Conservation (phyloP, 2,329 filamentous ascomycete genomes). For the Sporothrix schenckii region DNA sequence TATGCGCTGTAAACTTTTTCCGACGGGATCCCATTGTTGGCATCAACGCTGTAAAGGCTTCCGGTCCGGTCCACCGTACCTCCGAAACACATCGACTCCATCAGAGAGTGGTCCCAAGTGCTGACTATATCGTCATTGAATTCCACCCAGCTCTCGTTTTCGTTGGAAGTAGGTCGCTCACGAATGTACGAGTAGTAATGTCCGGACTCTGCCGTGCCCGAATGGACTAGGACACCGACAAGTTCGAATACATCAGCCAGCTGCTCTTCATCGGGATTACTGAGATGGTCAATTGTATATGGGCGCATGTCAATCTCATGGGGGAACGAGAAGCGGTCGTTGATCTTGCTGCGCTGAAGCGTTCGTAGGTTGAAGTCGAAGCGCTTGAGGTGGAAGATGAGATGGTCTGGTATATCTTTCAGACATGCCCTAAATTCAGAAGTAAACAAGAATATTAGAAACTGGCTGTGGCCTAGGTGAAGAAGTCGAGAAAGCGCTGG, state of each 20-base stretch:
- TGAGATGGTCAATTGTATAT: constrained; percentile 85
- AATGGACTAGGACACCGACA: constrained; percentile 92
- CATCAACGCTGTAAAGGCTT: constrained; percentile 47
- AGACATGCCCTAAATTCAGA: constrained; percentile 68
- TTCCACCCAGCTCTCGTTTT: constrained; percentile 70
- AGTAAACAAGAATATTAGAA: not conserved
- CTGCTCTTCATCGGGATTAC: constrained; percentile 58
- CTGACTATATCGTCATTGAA: constrained; percentile 91
- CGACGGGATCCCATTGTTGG: constrained; percentile 52
- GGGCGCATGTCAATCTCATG: constrained; percentile 79
- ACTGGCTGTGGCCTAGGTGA: not conserved
- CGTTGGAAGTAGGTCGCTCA: constrained; percentile 64
- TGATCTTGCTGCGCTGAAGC: constrained; percentile 86
- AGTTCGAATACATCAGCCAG: constrained; percentile 83
- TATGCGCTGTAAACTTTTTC: constrained; percentile 86
- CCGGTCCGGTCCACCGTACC: constrained; percentile 50
- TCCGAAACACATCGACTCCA: constrained; percentile 81
- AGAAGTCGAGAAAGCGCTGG: not conserved
- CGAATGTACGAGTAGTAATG: constrained; percentile 98
- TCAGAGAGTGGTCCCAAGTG: constrained; percentile 71
- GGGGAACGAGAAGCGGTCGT: constrained; percentile 91
- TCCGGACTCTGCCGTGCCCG: constrained; percentile 87
- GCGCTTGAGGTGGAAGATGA: constrained; percentile 92
- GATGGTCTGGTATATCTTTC: constrained; percentile 87
- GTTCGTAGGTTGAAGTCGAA: constrained; percentile 80